Percentiles rank a stretch among this genome's conserved stretches.
These are phyloP conservation scores for Triticum urartu DNA, from an alignment of 176 grass and related monocot species.

Conservation along the genomic window DNA sequence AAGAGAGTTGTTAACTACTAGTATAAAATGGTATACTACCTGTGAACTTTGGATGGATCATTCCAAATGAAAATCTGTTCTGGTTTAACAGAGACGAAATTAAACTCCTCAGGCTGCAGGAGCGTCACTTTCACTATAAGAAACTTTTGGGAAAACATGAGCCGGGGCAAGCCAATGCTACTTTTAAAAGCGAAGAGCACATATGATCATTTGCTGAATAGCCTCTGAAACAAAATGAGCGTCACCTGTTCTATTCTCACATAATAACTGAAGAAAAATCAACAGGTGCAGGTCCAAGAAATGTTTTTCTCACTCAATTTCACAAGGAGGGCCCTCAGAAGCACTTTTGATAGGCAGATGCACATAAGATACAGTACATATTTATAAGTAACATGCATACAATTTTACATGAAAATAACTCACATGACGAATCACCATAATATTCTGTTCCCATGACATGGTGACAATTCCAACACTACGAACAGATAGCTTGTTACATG, in stretches of 20 bases:
- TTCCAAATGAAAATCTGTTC: background rate
- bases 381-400: background rate
- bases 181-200: slow-evolving; percentile 12
- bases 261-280: background rate
- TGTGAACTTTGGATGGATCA: background rate
- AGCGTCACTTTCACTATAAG: background rate
- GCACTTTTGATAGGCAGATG: background rate
- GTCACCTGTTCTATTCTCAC: background rate
- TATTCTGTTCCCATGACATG: background rate
- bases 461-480: background rate
- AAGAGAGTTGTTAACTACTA: no score
- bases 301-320: background rate
- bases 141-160: slow-evolving; percentile 3
- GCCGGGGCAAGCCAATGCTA: background rate
- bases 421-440: background rate
- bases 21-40: background rate
- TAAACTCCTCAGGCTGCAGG: no score
- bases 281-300: background rate
- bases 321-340: background rate
- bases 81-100: background rate
- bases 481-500: background rate
- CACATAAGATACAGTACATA: background rate
- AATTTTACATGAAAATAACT: background rate
- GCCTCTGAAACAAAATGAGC: background rate
- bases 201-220: background rate